Evolutionary conservation across 805 yeast species (phyloP).

Genomic region (Kuraishia piskuri): DNA sequence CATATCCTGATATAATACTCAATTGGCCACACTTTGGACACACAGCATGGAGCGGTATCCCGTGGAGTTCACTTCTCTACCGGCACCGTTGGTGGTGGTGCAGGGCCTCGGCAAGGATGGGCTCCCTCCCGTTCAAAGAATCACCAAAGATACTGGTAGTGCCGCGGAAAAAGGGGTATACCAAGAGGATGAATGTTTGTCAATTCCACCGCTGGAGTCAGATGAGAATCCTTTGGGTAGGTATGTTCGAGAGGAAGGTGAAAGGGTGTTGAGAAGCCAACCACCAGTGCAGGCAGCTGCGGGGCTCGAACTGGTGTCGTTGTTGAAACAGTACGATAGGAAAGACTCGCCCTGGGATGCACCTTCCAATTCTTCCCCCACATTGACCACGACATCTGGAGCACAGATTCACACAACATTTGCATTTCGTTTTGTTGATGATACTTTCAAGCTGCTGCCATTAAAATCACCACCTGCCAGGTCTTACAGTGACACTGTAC

Average conservation of each 20-base stretch:
- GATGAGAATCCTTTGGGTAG: neutral
- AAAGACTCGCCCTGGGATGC: slow-evolving; percentile 10
- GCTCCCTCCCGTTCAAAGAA: slow-evolving; percentile 9
- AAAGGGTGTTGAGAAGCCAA: slow-evolving; percentile 8
- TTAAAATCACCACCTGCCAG: neutral
- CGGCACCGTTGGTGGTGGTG: slow-evolving; percentile 30
- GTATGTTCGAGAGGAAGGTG: slow-evolving; percentile 5
- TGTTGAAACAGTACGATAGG: slow-evolving; percentile 19
- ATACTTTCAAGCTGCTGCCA: slow-evolving; percentile 15
- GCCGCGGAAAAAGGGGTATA: neutral
- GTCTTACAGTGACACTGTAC: neutral
- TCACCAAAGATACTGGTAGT: neutral
- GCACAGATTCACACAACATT: slow-evolving; percentile 10
- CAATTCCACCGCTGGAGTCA: neutral
- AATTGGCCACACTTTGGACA: neutral
- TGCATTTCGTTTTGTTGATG: slow-evolving; percentile 22
- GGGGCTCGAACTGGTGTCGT: slow-evolving; percentile 20
- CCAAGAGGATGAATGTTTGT: neutral
- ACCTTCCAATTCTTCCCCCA: neutral
- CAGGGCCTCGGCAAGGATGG: slow-evolving; percentile 30
- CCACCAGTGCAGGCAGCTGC: slow-evolving; percentile 18
- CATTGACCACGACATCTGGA: neutral
- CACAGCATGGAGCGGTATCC: slow-evolving; percentile 30
- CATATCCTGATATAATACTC: too few species aligned
- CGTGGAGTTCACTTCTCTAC: slow-evolving; percentile 20